A percentile compares a stretch with the other conserved stretches of the same genome.
Evolutionary conservation across 805 yeast species (phyloP).

Genomic region (Saccharomycopsis schoenii): DNA sequence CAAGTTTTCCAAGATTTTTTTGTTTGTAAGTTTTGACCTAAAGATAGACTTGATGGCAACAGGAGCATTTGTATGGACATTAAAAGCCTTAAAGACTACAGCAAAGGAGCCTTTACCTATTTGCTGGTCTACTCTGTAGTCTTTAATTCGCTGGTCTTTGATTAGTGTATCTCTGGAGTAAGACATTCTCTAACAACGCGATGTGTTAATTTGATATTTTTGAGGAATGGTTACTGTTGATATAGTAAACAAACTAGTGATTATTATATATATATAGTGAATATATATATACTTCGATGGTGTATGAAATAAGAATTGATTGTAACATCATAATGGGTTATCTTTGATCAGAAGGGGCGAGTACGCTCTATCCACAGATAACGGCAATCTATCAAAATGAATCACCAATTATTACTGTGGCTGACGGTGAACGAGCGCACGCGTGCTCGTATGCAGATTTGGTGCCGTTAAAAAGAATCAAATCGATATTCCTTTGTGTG

Average conservation of each 20-base stretch:
- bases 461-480: not conserved
- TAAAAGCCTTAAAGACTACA: slow-evolving; percentile 78
- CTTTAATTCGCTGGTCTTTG: slow-evolving; percentile 11
- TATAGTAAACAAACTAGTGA: not conserved
- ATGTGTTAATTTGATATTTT: not conserved
- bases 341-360: too few species aligned
- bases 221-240: too few species aligned
- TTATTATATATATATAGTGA: not conserved
- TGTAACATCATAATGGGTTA: too few species aligned
- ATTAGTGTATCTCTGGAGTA: slow-evolving; percentile 27
- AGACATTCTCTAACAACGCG: slow-evolving; percentile 24
- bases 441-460: not conserved
- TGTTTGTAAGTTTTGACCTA: slow-evolving; percentile 70
- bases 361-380: slow-evolving; percentile 26
- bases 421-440: not conserved
- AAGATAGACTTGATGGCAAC: slow-evolving; percentile 89
- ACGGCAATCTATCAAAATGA: slow-evolving; percentile 1
- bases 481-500: too few species aligned
- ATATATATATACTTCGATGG: not conserved
- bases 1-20: slow-evolving; percentile 79
- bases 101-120: slow-evolving; percentile 97
- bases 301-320: too few species aligned
- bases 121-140: slow-evolving; percentile 35
- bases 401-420: not conserved
- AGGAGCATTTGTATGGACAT: slow-evolving; percentile 40